phyloP scores from a whole-genome alignment of 441 rosid species.

The Metrosideros polymorpha region DNA sequence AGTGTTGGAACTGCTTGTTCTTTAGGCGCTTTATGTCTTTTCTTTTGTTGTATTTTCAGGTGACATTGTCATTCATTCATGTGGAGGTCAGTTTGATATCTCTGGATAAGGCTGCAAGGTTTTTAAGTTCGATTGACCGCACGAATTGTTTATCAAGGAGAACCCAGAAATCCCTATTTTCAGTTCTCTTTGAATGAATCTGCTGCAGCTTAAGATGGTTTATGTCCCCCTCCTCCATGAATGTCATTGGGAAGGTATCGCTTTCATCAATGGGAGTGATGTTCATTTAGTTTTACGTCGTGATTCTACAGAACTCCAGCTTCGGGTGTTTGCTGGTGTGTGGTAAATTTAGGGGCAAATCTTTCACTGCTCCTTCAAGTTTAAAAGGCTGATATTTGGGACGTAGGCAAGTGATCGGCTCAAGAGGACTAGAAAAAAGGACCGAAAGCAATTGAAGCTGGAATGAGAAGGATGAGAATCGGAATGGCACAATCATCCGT shows the following conservation, averaged over 20 bases:
- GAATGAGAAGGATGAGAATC: not conserved
- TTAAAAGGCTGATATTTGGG: not conserved
- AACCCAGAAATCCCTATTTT: not conserved
- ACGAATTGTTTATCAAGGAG: not conserved
- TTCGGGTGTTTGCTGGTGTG: not conserved
- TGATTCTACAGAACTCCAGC: not conserved
- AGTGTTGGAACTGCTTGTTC: not conserved
- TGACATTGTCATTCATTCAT: not conserved
- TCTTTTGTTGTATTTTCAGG: not conserved
- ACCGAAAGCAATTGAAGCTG: not conserved
- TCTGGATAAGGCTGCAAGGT: not conserved
- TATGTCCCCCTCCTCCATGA: not conserved
- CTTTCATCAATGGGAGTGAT: not conserved
- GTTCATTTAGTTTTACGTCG: not conserved
- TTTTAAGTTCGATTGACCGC: not conserved
- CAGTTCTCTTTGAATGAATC: not conserved
- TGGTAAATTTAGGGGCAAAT: not conserved
- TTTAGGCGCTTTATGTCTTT: not conserved
- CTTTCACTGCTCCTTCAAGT: not conserved
- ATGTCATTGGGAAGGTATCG: not conserved
- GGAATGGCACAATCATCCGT: not conserved
- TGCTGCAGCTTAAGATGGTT: not conserved
- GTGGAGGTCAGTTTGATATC: not conserved
- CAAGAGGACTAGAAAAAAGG: not conserved
- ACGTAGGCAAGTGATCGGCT: not conserved